phyloP scores from a whole-genome alignment of 1,139 yeast species.

The Blastobotrys illinoisensis region DNA sequence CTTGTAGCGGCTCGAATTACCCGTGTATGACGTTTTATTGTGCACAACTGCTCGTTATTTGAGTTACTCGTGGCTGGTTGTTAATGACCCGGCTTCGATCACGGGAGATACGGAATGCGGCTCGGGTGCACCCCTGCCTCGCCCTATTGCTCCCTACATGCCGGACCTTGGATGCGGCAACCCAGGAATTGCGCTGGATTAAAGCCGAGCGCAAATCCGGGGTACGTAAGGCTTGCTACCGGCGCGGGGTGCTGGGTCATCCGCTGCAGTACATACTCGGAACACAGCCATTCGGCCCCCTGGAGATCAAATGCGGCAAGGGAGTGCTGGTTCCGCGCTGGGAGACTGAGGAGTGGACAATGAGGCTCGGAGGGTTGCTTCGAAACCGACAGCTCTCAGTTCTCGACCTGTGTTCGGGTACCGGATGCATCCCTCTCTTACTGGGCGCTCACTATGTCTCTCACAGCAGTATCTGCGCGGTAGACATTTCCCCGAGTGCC shows the following conservation, averaged over 20 bases:
- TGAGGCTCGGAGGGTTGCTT: conserved; percentile 35
- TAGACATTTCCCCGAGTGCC: conserved; percentile 60
- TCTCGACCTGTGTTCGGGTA: conserved; percentile 81
- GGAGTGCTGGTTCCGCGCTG: conserved; percentile 85
- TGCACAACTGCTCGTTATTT: no score
- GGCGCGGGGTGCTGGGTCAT: conserved; percentile 35
- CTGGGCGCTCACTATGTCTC: conserved; percentile 27
- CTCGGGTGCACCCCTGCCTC: conserved; percentile 16
- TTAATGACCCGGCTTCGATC: conserved; percentile 4
- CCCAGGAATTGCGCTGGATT: conserved; percentile 49
- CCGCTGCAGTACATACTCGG: conserved; percentile 85
- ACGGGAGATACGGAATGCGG: neutral
- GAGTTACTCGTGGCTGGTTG: no score
- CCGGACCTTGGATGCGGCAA: conserved; percentile 28
- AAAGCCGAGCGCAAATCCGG: conserved; percentile 24
- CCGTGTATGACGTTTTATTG: no score
- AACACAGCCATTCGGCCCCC: conserved; percentile 76
- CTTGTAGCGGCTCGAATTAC: no score
- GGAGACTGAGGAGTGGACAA: conserved; percentile 93
- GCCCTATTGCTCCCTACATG: conserved; percentile 23
- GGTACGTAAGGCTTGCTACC: conserved; percentile 22
- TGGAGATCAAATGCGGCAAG: conserved; percentile 53
- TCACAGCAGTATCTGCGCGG: conserved; percentile 38
- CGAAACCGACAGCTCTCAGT: conserved; percentile 26
- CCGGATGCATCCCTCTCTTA: conserved; percentile 76